Conservation (phyloP, 495 filamentous ascomycete genomes). For the Lasiosphaeriaceae sp. region DNA sequence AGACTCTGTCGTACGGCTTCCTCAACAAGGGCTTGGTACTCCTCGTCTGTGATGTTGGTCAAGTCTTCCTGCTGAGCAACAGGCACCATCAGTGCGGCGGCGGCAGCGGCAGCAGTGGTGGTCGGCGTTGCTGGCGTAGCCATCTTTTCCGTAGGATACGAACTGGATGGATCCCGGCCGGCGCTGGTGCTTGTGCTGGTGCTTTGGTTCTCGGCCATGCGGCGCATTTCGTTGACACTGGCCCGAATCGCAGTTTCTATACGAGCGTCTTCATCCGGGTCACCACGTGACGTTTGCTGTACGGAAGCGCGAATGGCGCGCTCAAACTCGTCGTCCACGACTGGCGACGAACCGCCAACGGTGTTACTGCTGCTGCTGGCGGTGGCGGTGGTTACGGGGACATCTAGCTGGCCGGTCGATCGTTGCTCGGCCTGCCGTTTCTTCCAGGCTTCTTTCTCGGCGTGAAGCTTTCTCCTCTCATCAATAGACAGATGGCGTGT, state of each 20-base stretch:
- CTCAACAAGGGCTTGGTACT: slow-evolving; percentile 54
- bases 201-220: slow-evolving; percentile 26
- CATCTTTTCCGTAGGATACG: neutral
- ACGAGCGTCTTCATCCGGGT: slow-evolving; percentile 60
- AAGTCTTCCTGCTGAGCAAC: slow-evolving; percentile 25
- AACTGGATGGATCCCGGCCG: too few relatives aligned
- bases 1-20: slow-evolving; percentile 56
- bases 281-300: slow-evolving; percentile 60
- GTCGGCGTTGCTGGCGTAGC: neutral
- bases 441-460: slow-evolving; percentile 40
- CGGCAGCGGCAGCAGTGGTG: neutral
- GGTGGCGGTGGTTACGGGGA: neutral
- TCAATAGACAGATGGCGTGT: slow-evolving; percentile 36
- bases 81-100: neutral
- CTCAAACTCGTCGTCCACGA: slow-evolving; percentile 54
- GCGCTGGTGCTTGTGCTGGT: slow-evolving; percentile 17
- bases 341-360: neutral
- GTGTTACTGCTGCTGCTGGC: slow-evolving; percentile 1
- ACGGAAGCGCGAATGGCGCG: slow-evolving; percentile 66
- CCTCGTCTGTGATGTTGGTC: slow-evolving; percentile 43
- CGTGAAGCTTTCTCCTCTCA: slow-evolving; percentile 46
- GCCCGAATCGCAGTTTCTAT: slow-evolving; percentile 68
- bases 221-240: slow-evolving; percentile 58
- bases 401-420: neutral
- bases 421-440: slow-evolving; percentile 10